A percentile compares a stretch with the other conserved stretches of the same genome.
phyloP scores from a whole-genome alignment of 179 eudicot genomes.

The Drosera spatulata region DNA sequence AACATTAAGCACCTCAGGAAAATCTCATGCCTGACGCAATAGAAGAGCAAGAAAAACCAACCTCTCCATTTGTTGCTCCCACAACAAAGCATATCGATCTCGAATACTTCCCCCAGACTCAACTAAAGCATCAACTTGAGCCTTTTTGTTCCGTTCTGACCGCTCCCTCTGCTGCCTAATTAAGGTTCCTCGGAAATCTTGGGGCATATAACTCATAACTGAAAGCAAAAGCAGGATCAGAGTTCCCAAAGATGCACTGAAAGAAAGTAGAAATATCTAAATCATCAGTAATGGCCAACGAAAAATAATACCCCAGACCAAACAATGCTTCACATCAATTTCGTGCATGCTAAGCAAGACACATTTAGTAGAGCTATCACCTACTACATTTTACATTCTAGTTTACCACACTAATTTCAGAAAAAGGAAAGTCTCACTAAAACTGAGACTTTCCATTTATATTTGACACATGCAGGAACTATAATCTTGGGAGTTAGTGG shows the following conservation, averaged over 20 bases:
- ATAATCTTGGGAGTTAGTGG: too few relatives aligned
- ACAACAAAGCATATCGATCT: slow-evolving; percentile 78
- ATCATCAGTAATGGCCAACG: not conserved
- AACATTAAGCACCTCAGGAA: slow-evolving; percentile 1
- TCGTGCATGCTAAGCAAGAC: too few relatives aligned
- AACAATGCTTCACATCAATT: too few relatives aligned
- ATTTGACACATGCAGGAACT: too few relatives aligned
- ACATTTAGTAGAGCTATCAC: not conserved
- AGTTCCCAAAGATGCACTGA: not conserved
- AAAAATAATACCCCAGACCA: too few relatives aligned
- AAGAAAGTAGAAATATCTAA: not conserved
- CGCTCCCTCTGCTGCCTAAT: slow-evolving; percentile 95
- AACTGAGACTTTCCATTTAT: too few relatives aligned
- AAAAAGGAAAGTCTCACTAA: too few relatives aligned
- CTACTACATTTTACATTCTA: not conserved
- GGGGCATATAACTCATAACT: slow-evolving; percentile 99
- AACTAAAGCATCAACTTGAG: slow-evolving; percentile 70
- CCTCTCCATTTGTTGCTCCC: slow-evolving; percentile 99
- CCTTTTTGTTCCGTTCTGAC: slow-evolving; percentile 87
- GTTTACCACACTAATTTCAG: not conserved
- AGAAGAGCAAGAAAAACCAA: slow-evolving; percentile 4
- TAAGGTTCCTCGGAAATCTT: slow-evolving; percentile 87
- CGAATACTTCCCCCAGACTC: slow-evolving; percentile 82
- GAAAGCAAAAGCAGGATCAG: slow-evolving; percentile 9
- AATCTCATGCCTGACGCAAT: not conserved